Evolutionary conservation across 768 basidiomycete species (phyloP), one percentile per base, ranked within the genome.

Genomic region (Leccinum fibrillosum): DNA sequence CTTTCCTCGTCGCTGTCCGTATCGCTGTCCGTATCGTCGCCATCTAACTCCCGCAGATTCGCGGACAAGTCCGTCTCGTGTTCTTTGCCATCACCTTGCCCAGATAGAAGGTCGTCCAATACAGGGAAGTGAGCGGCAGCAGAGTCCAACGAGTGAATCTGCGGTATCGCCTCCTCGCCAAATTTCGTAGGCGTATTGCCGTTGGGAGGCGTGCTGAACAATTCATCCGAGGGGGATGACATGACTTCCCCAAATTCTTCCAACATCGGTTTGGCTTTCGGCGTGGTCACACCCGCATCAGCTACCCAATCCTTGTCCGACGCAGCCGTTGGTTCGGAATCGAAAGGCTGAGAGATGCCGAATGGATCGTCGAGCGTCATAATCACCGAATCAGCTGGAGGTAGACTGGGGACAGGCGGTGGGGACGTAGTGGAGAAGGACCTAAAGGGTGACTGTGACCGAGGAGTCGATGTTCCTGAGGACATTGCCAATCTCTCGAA

Each of bases 401-500:
- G 23, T 12, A 66, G 55, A 12, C 66, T 68, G 17, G 76, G 75
- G 34, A 80, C 74, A 21, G 72, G 72, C 25, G 81, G 69, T 1
- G 71, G 54, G 4, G 78, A 63, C 21, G 74, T 55, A 58, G 74
- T 69, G 28, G 76, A 67, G 63, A 85, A 81, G 0, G 85, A 76
- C 53, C 81, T 68, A 69, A 87, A 86, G 1, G 87, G 86, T 0
- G 86, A 86, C 58, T 82, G 80, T 1, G 86, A 78, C 34, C 82
- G 82, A 42, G 74, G 71, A 32, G 74, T 73, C 3, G 68, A 64
- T 32, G 72, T 61, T 49, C 75, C 79, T 25, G 76, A 73, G 37
- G 78, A 71, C 76, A 80, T 78, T 2, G 78, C 77, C 30, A 94
- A 71, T 49, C 88, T 78, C 58, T 92, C 94, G 67, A 98, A 98